Conservation (phyloP, 2,329 filamentous ascomycete species). For the Coniochaeta ligniaria region DNA sequence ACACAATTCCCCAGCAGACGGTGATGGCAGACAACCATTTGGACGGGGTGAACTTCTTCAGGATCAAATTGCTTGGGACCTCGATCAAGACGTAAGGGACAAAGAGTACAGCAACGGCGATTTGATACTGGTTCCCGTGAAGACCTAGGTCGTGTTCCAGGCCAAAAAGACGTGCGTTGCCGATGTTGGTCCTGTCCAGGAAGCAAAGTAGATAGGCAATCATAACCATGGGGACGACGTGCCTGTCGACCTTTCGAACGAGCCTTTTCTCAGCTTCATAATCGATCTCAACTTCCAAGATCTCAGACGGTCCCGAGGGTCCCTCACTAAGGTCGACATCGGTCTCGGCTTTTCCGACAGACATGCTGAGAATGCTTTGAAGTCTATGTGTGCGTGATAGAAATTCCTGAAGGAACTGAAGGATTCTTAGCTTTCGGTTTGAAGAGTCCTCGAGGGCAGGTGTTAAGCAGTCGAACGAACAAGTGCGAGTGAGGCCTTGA, state of each 20-base stretch:
- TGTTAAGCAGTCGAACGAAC: too few relatives aligned
- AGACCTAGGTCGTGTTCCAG: constrained; percentile 33
- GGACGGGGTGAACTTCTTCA: constrained; percentile 29
- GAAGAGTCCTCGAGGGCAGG: too few relatives aligned
- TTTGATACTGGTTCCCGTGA: constrained; percentile 33
- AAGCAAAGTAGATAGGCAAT: constrained; percentile 34
- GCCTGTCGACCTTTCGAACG: constrained; percentile 31
- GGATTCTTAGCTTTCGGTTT: too few relatives aligned
- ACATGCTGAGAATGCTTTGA: too few relatives aligned
- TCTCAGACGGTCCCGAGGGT: too few relatives aligned
- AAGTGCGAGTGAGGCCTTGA: too few relatives aligned
- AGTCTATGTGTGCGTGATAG: too few relatives aligned
- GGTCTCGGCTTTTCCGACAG: too few relatives aligned
- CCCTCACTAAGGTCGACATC: too few relatives aligned
- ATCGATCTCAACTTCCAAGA: constrained; percentile 22
- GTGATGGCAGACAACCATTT: constrained; percentile 29
- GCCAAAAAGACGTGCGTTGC: constrained; percentile 38
- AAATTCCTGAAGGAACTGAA: too few relatives aligned
- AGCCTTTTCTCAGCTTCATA: constrained; percentile 25
- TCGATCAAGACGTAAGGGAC: constrained; percentile 30
- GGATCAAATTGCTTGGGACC: constrained; percentile 33
- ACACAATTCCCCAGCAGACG: constrained; percentile 36
- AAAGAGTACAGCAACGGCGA: constrained; percentile 30
- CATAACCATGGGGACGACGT: constrained; percentile 31
- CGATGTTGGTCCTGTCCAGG: constrained; percentile 37